Conservation (phyloP, 225 moss, liverwort and hornwort genomes). For the Asterella californica region DNA sequence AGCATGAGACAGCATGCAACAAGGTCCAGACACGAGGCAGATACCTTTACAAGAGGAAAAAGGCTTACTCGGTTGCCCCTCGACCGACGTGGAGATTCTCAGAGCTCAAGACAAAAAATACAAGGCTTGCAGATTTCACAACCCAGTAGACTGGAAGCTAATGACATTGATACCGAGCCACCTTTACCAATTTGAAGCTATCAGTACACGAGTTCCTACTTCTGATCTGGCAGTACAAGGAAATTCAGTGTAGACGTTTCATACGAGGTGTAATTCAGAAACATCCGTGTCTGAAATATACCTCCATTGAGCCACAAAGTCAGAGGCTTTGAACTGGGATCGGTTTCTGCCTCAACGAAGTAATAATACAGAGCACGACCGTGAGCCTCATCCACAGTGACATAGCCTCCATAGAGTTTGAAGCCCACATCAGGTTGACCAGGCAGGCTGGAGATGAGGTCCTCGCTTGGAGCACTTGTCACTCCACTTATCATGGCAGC, state of each 20-base stretch:
- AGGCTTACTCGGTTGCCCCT: not conserved
- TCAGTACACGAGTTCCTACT: too few species aligned
- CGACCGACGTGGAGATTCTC: not conserved
- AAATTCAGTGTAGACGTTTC: not conserved
- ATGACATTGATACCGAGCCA: not conserved
- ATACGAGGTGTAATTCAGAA: not conserved
- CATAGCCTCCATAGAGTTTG: slow-evolving; percentile 30
- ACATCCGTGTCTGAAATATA: slow-evolving; percentile 13
- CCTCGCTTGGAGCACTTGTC: slow-evolving; percentile 24
- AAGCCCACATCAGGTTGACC: slow-evolving; percentile 28
- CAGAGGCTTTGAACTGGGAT: slow-evolving; percentile 53
- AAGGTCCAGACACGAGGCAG: not conserved
- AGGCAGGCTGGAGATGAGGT: slow-evolving; percentile 28
- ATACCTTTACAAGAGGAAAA: not conserved
- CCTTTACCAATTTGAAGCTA: not conserved
- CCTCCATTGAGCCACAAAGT: slow-evolving; percentile 90
- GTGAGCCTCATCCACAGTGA: slow-evolving; percentile 24
- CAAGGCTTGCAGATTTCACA: not conserved
- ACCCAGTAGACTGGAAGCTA: not conserved
- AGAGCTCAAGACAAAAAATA: not conserved
- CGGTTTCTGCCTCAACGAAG: slow-evolving; percentile 62
- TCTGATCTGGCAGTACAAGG: not conserved
- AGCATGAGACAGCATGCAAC: too few species aligned
- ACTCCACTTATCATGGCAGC: not conserved
- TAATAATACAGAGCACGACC: slow-evolving; percentile 59